Conservation (phyloP, 768 basidiomycete genomes). For the Lentinula raphanica region DNA sequence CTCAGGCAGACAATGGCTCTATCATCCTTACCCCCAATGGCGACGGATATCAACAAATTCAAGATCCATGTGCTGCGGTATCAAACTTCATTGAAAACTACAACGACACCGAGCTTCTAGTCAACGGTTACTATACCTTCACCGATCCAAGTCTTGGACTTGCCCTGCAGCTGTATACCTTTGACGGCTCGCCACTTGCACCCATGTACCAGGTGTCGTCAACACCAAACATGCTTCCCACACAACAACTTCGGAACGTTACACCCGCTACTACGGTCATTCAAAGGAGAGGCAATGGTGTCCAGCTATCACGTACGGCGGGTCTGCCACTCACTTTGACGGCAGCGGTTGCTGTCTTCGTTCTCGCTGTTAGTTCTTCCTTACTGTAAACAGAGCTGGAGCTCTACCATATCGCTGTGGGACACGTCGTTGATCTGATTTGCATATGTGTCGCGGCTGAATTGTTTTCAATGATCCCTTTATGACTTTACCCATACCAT, state of each 20-base stretch:
- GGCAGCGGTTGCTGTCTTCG: background rate
- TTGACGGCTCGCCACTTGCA: slow-evolving; percentile 71
- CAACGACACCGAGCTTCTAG: slow-evolving; percentile 67
- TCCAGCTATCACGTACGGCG: background rate
- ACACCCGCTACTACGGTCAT: slow-evolving; percentile 16
- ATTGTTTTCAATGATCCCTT: background rate
- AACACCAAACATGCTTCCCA: slow-evolving; percentile 86
- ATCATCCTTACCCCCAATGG: slow-evolving; percentile 67
- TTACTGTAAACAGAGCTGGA: background rate
- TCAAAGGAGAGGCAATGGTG: slow-evolving; percentile 1
- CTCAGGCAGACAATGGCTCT: slow-evolving; percentile 69
- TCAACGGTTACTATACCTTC: slow-evolving; percentile 62
- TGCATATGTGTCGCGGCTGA: background rate
- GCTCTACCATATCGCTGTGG: background rate
- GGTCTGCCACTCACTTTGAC: background rate
- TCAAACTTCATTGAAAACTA: slow-evolving; percentile 87
- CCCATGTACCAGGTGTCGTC: slow-evolving; percentile 63
- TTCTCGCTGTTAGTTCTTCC: background rate
- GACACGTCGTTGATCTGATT: background rate
- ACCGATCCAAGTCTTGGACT: slow-evolving; percentile 54
- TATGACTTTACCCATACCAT: background rate
- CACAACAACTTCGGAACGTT: slow-evolving; percentile 55
- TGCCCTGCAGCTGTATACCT: slow-evolving; percentile 74
- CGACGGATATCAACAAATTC: slow-evolving; percentile 93
- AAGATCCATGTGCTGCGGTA: slow-evolving; percentile 85